Evolutionary conservation across 139 green algal species (phyloP).

Genomic region (Chlamydomonas incerta): DNA sequence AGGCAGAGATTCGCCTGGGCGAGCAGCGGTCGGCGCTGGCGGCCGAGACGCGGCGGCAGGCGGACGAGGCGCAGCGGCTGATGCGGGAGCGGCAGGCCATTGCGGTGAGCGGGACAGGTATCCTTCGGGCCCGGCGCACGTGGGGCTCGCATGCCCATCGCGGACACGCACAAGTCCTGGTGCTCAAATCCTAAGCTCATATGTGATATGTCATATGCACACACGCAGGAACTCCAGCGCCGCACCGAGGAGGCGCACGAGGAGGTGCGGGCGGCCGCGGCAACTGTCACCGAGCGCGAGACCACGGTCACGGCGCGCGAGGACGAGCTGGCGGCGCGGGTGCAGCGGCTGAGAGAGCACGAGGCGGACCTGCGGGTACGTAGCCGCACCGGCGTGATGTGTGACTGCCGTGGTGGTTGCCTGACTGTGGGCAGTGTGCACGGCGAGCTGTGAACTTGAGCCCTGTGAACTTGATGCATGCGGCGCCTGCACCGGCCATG

Average conservation of each 20-base stretch:
- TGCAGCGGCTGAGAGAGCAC: conserved; percentile 9
- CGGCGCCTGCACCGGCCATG: no score
- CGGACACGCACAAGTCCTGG: no score
- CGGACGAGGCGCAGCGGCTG: conserved; percentile 12
- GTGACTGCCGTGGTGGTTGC: no score
- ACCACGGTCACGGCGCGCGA: conserved; percentile 24
- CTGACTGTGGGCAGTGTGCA: no score
- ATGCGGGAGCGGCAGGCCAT: background rate
- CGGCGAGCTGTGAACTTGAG: no score
- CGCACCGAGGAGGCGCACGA: background rate
- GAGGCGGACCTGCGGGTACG: background rate
- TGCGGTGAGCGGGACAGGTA: conserved; percentile 9
- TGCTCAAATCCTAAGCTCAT: no score
- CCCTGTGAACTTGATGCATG: no score
- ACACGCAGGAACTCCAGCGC: background rate
- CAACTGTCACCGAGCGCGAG: conserved; percentile 6
- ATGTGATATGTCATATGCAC: no score
- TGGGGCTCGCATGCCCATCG: no score
- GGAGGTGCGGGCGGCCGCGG: background rate
- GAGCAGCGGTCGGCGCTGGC: background rate
- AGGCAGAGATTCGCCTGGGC: background rate
- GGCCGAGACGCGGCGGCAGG: background rate
- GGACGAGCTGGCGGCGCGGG: conserved; percentile 21
- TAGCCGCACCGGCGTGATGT: no score
- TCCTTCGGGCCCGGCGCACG: no score